Evolutionary conservation across 352 stramenopile species (phyloP).

Genomic region (Thalassiosira exigua): DNA sequence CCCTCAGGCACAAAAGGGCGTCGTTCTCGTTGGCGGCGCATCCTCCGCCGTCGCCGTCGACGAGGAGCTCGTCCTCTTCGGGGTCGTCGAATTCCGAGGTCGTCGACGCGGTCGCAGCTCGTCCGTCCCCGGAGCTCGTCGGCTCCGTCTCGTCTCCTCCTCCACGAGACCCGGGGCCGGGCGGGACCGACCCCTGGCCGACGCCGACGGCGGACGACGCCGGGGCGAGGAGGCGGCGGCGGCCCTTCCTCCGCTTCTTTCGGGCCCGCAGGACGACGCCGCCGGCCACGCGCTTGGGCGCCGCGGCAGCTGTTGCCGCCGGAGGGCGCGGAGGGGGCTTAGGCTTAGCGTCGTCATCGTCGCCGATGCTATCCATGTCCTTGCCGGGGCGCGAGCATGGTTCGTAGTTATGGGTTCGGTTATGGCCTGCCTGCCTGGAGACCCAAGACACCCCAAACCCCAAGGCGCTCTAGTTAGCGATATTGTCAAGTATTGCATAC

Average conservation of each 20-base stretch:
- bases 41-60: background rate
- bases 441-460: no score
- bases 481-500: no score
- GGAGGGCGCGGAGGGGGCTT: no score
- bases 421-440: no score
- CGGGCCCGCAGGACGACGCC: slow-evolving; percentile 3
- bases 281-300: slow-evolving; percentile 9
- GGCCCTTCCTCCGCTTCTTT: slow-evolving; percentile 8
- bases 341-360: no score
- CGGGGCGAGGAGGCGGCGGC: background rate
- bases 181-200: background rate
- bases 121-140: background rate
- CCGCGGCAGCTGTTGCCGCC: no score
- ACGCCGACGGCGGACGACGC: background rate
- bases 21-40: no score
- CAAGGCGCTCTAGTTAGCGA: no score
- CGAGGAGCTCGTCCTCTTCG: slow-evolving; percentile 26
- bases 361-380: no score
- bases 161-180: slow-evolving; percentile 1
- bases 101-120: background rate
- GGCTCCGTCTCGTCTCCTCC: background rate
- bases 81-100: background rate
- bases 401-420: no score
- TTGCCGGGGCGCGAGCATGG: no score
- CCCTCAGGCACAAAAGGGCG: slow-evolving; percentile 37